These are phyloP conservation scores for Sporothrix pallida DNA, from an alignment of 2,329 filamentous ascomycete species.

Conservation along the genomic window DNA sequence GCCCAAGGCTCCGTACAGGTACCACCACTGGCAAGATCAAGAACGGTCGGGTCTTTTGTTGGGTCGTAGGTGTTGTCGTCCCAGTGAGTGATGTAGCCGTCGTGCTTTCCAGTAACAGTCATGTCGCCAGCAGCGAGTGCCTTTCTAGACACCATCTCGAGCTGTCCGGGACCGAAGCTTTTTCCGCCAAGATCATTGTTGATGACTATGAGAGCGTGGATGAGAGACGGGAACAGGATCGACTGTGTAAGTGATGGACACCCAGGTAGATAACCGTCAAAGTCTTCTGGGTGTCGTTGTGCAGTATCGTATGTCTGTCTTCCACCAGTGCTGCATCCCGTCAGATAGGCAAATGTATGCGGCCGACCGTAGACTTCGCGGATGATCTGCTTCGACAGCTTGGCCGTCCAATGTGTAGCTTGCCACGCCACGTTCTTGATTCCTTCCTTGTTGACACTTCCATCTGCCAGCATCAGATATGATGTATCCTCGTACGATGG, in stretches of 20 bases:
- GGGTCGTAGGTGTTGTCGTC: not conserved
- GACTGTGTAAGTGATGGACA: not conserved
- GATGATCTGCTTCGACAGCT: not conserved
- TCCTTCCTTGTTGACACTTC: not conserved
- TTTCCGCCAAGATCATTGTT: not conserved
- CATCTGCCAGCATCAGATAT: not conserved
- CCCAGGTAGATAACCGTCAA: not conserved
- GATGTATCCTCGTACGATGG: not conserved
- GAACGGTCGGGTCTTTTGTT: not conserved
- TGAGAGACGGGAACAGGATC: not conserved
- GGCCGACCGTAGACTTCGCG: not conserved
- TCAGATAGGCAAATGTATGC: not conserved
- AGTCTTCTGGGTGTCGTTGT: not conserved
- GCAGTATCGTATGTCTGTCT: not conserved
- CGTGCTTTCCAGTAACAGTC: not conserved
- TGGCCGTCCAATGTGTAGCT: not conserved
- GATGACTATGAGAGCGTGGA: not conserved
- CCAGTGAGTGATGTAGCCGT: not conserved
- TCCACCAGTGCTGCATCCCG: not conserved
- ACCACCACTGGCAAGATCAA: not conserved
- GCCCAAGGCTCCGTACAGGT: not conserved
- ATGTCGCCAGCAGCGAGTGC: not conserved
- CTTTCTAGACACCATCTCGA: not conserved
- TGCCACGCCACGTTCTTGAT: not conserved
- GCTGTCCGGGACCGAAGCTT: not conserved